phyloP scores from a whole-genome alignment of 1,284 basidiomycete species.

The Pisolithus thermaeus region DNA sequence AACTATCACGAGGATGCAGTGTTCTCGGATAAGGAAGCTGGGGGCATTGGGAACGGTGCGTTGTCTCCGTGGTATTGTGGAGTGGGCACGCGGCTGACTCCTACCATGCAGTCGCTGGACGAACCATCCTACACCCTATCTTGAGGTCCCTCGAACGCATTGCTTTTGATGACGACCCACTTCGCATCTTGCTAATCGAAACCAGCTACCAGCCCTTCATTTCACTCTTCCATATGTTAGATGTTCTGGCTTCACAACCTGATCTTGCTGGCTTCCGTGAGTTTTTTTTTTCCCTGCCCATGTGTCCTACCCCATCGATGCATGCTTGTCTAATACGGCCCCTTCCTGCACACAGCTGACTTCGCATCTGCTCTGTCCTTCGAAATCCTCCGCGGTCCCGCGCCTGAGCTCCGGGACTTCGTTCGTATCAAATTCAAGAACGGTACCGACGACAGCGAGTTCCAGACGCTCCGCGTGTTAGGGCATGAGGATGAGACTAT shows the following conservation, averaged over 20 bases:
- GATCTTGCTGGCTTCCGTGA: conserved; percentile 58
- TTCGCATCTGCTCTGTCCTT: conserved; percentile 74
- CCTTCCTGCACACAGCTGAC: conserved; percentile 46
- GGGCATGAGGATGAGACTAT: conserved; percentile 56
- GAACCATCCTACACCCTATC: conserved; percentile 67
- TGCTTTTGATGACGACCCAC: conserved; percentile 68
- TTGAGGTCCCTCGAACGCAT: conserved; percentile 67
- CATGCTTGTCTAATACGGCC: not conserved
- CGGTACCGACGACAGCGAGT: conserved; percentile 50
- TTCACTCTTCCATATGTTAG: conserved; percentile 75
- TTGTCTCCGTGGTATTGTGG: conserved; percentile 10
- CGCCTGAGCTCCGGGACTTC: conserved; percentile 71
- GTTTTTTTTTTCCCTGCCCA: conserved; percentile 19
- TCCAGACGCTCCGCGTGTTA: conserved; percentile 59
- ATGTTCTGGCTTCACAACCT: conserved; percentile 45
- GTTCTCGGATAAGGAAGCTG: conserved; percentile 59
- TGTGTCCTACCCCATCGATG: not conserved
- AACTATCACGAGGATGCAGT: conserved; percentile 73
- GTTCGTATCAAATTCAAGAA: conserved; percentile 83
- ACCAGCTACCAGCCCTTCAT: conserved; percentile 86
- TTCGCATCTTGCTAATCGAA: conserved; percentile 69
- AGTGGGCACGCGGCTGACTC: not conserved
- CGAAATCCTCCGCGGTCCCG: conserved; percentile 67
- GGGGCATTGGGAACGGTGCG: conserved; percentile 71
- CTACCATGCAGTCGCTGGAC: conserved; percentile 59